phyloP scores from a whole-genome alignment of 1,284 basidiomycete genomes.

The Ustilago trichophora region DNA sequence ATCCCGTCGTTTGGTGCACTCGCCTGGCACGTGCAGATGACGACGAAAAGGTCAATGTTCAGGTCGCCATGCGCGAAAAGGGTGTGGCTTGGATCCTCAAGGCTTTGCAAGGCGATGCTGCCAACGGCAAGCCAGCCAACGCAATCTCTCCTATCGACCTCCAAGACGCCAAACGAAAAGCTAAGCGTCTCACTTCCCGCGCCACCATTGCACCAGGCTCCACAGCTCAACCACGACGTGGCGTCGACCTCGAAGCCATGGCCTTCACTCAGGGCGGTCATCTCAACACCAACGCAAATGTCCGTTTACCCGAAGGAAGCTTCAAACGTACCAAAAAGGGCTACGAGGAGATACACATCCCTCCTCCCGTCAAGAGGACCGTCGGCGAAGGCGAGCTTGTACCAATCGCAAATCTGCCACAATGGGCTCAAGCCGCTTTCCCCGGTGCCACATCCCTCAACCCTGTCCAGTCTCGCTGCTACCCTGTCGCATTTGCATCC shows the following conservation, averaged over 20 bases:
- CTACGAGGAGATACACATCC: slow-evolving; percentile 98
- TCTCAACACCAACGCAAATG: slow-evolving; percentile 98
- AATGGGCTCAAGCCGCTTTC: slow-evolving; percentile 75
- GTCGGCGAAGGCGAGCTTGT: slow-evolving; percentile 75
- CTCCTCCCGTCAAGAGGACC: slow-evolving; percentile 82
- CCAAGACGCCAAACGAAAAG: slow-evolving; percentile 70
- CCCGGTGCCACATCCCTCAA: slow-evolving; percentile 79
- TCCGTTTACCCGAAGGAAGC: slow-evolving; percentile 94
- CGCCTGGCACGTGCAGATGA: slow-evolving; percentile 89
- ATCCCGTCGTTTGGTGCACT: slow-evolving; percentile 97
- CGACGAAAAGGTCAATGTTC: slow-evolving; percentile 89
- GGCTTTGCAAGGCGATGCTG: slow-evolving; percentile 71
- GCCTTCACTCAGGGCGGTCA: slow-evolving; percentile 95
- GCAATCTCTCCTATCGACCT: slow-evolving; percentile 79
- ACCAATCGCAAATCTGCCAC: slow-evolving; percentile 78
- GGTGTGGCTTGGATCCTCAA: slow-evolving; percentile 94
- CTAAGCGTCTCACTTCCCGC: slow-evolving; percentile 76
- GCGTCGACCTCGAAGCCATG: slow-evolving; percentile 91
- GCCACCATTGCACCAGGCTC: slow-evolving; percentile 89
- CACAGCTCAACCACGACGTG: slow-evolving; percentile 80
- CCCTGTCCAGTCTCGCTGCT: slow-evolving; percentile 75
- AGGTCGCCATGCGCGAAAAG: slow-evolving; percentile 98
- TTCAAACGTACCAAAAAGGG: slow-evolving; percentile 97
- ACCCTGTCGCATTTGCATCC: slow-evolving; percentile 85
- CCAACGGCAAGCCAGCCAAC: slow-evolving; percentile 23